Evolutionary conservation across 441 rosid species (phyloP).

Genomic region (Aleurites moluccanus): DNA sequence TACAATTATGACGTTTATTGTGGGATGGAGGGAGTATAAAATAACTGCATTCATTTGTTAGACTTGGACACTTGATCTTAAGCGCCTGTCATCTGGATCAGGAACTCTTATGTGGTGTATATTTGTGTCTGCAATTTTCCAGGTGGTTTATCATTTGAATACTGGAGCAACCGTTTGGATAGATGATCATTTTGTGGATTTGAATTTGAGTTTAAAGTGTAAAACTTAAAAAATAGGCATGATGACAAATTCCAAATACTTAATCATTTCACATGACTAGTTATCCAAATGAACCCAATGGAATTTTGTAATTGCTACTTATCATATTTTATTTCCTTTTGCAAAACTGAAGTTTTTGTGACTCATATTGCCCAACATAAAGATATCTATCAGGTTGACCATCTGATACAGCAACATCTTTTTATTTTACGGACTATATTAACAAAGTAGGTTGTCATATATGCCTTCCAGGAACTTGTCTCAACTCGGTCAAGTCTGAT

Average conservation of each 20-base stretch:
- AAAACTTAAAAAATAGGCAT: too few relatives aligned
- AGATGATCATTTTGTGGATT: too few relatives aligned
- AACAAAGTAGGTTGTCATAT: neutral
- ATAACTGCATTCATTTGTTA: neutral
- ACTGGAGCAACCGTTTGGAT: neutral
- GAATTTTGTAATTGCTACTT: neutral
- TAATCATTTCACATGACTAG: too few relatives aligned
- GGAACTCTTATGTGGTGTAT: neutral
- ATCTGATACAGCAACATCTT: neutral
- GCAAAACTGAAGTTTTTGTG: neutral
- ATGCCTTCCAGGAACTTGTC: neutral
- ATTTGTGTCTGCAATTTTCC: slow-evolving; percentile 4
- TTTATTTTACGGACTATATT: neutral
- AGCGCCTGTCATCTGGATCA: slow-evolving; percentile 3
- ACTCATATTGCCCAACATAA: neutral
- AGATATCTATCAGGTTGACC: neutral
- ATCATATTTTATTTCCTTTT: neutral
- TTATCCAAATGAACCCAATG: too few relatives aligned
- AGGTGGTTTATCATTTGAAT: neutral
- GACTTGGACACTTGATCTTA: neutral
- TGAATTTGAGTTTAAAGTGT: too few relatives aligned
- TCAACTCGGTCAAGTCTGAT: neutral
- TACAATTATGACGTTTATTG: too few relatives aligned
- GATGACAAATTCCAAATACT: too few relatives aligned
- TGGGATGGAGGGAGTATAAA: too few relatives aligned